A percentile compares a stretch with the other conserved stretches of the same genome.
Conservation (phyloP, 164 flowering plant species). For the Paratinospora sagittata region DNA sequence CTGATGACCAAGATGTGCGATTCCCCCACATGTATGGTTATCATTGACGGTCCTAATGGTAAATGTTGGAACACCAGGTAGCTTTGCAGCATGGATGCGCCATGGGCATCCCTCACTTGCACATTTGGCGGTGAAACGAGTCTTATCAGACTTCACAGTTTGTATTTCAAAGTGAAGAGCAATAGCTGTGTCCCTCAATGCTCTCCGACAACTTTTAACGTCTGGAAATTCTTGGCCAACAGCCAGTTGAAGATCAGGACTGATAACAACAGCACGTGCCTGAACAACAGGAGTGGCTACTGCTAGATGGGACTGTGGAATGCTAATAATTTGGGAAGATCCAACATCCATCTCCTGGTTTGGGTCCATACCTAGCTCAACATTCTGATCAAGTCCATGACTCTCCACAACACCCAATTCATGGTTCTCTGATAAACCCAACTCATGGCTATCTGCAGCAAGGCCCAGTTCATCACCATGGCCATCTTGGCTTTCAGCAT, state of each 20-base stretch:
- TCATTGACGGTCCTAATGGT: conserved; percentile 86
- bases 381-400: conserved; percentile 24
- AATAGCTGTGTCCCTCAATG: conserved; percentile 84
- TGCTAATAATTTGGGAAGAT: conserved; percentile 25
- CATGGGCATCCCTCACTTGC: conserved; percentile 72
- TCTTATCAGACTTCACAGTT: conserved; percentile 91
- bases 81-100: conserved; percentile 95
- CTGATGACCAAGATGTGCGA: conserved; percentile 86
- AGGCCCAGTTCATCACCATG: conserved; percentile 21
- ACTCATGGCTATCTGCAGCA: conserved; percentile 27
- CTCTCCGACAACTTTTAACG: conserved; percentile 84
- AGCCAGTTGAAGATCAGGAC: conserved; percentile 43
- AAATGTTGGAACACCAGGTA: conserved; percentile 91
- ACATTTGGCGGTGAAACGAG: conserved; percentile 57
- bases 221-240: conserved; percentile 95
- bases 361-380: conserved; percentile 45
- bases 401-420: conserved; percentile 18
- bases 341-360: conserved; percentile 43
- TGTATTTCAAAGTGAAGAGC: conserved; percentile 94
- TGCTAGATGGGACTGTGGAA: conserved; percentile 30
- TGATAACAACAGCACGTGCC: conserved; percentile 31
- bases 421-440: conserved; percentile 12
- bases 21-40: conserved; percentile 76
- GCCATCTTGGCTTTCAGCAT: not conserved
- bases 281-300: conserved; percentile 43